A percentile compares a stretch with the other conserved stretches of the same genome.
Evolutionary conservation across 345 rosid species (phyloP).

Genomic region (Aethionema arabicum): DNA sequence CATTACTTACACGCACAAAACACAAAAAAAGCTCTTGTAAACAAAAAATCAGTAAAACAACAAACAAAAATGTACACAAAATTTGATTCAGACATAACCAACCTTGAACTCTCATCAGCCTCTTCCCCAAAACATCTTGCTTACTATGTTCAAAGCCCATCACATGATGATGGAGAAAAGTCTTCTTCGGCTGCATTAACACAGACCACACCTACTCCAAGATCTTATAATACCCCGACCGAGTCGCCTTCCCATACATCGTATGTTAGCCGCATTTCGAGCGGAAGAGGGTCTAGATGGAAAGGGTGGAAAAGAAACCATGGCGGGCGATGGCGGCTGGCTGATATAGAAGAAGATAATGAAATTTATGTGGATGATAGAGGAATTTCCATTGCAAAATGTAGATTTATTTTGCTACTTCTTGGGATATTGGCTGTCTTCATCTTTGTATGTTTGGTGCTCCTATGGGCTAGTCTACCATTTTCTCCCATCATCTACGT

Average conservation of each 20-base stretch:
- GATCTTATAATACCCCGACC: slow-evolving; percentile 39
- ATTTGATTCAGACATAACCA: slow-evolving; percentile 72
- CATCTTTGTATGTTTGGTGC: slow-evolving; percentile 54
- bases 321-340: slow-evolving; percentile 63
- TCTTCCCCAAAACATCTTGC: slow-evolving; percentile 64
- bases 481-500: slow-evolving; percentile 50
- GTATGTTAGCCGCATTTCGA: slow-evolving; percentile 63
- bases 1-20: slow-evolving; percentile 32
- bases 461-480: slow-evolving; percentile 74
- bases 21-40: slow-evolving; percentile 5
- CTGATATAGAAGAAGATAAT: slow-evolving; percentile 35
- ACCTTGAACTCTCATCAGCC: slow-evolving; percentile 67
- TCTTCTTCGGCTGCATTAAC: slow-evolving; percentile 60
- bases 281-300: slow-evolving; percentile 42
- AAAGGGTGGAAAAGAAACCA: slow-evolving; percentile 47
- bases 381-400: slow-evolving; percentile 44
- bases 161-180: slow-evolving; percentile 82
- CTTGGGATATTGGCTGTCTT: slow-evolving; percentile 48
- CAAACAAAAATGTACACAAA: slow-evolving; percentile 47
- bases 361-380: slow-evolving; percentile 28
- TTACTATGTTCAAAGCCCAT: slow-evolving; percentile 79
- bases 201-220: slow-evolving; percentile 32
- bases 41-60: background rate
- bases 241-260: slow-evolving; percentile 87
- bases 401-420: slow-evolving; percentile 56